A percentile compares a stretch with the other conserved stretches of the same genome.
phyloP scores from a whole-genome alignment of 352 stramenopile genomes.

The Globisporangium cederbergense region DNA sequence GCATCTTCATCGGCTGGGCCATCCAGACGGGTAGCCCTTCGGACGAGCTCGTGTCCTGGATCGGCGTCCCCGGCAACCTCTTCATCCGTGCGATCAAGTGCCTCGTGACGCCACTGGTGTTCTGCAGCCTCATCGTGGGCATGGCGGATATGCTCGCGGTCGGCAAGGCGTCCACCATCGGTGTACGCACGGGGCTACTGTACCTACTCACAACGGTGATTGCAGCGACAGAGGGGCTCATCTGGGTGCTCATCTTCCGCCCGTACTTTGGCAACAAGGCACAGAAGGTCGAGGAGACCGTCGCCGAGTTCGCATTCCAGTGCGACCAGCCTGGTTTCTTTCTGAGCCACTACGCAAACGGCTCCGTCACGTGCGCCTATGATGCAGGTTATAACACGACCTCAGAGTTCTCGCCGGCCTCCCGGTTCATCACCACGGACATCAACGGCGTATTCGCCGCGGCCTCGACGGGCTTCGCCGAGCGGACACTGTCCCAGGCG shows the following conservation, averaged over 20 bases:
- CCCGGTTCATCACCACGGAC: constrained; percentile 28
- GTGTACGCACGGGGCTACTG: constrained; percentile 22
- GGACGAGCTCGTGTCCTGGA: constrained; percentile 27
- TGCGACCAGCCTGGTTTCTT: constrained; percentile 14
- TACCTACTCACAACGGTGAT: constrained; percentile 25
- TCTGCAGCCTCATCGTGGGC: constrained; percentile 38
- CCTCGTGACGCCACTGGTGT: constrained; percentile 38
- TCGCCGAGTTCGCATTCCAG: constrained; percentile 4
- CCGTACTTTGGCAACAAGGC: constrained; percentile 22
- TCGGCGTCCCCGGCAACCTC: constrained; percentile 34
- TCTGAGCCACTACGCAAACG: constrained; percentile 14
- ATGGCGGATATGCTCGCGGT: constrained; percentile 36
- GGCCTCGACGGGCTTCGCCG: constrained; percentile 8
- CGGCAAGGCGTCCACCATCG: not conserved
- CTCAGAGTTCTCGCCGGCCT: not conserved
- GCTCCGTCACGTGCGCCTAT: constrained; percentile 13
- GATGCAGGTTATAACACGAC: constrained; percentile 21
- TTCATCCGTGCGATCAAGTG: constrained; percentile 52
- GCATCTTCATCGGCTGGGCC: constrained; percentile 25
- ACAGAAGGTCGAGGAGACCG: not conserved
- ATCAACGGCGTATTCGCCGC: constrained; percentile 29
- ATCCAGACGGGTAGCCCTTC: constrained; percentile 6
- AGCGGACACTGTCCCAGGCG: constrained; percentile 22
- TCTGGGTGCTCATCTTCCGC: constrained; percentile 34
- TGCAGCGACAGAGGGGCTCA: constrained; percentile 6